Percentiles rank a stretch among this genome's conserved stretches.
phyloP scores from a whole-genome alignment of 139 green algal species.

The Tetraselmis chui region DNA sequence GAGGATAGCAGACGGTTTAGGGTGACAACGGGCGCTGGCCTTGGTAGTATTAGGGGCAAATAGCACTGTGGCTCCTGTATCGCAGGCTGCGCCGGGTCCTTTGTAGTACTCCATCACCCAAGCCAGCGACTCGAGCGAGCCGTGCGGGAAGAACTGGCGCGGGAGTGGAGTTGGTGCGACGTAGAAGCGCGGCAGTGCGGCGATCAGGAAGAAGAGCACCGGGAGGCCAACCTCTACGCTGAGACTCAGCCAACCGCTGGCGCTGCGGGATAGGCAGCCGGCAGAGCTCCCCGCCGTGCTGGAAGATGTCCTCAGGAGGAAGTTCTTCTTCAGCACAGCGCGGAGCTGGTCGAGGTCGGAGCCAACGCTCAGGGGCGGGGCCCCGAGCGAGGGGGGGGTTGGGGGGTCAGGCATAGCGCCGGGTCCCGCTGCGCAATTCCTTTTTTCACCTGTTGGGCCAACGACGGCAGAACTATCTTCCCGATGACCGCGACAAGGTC shows the following conservation, averaged over 20 bases:
- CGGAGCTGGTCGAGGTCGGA: slow-evolving; percentile 28
- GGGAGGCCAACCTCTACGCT: background rate
- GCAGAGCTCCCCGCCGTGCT: background rate
- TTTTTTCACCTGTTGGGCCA: too few species aligned
- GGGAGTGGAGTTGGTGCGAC: background rate
- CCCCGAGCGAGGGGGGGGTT: too few species aligned
- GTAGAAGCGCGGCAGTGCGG: background rate
- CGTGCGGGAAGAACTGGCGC: background rate
- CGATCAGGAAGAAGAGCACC: background rate
- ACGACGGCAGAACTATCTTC: too few species aligned
- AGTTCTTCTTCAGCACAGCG: slow-evolving; percentile 50
- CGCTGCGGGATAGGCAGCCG: background rate
- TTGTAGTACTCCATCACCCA: background rate
- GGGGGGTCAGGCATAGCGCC: too few species aligned
- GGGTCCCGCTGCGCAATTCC: too few species aligned
- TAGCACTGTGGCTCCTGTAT: background rate
- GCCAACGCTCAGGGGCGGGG: too few species aligned
- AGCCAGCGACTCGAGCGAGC: background rate
- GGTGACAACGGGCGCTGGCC: too few species aligned
- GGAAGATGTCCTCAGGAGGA: slow-evolving; percentile 30
- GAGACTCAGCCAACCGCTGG: background rate
- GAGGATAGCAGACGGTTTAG: too few species aligned
- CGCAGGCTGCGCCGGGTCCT: background rate
- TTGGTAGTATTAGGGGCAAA: background rate
- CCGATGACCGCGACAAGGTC: too few species aligned